Base-by-base conservation (phyloP, 495 filamentous ascomycete species). In the Corynascus novoguineensis region DNA sequence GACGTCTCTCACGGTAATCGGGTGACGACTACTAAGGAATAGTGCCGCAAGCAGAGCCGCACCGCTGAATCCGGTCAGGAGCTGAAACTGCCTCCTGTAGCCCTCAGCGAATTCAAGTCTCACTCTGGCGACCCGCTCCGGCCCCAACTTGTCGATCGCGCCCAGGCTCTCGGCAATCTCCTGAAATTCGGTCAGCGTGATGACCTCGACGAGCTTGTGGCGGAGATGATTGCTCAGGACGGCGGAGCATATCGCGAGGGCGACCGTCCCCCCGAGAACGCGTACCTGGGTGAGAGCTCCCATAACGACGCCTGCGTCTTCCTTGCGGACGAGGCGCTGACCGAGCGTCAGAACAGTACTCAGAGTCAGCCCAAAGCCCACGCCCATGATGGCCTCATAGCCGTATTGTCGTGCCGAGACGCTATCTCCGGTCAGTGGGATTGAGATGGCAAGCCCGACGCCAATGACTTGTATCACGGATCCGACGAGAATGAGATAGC, bases 261-360 rank as follows among this genome's bases (percentile, higher is more conserved):
- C 75, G 41, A 81, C 73, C 10, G 70, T 75, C 17, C 79, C 79
- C 10, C 79, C 77, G 1, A 81, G 70, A 17, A 80, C 73, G 4
- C 79, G 71, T 24, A 78, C 53, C 57, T 81, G 78, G 0, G 73
- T 77, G 7, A 78, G 50, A 6, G 71, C 69, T 3, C 76, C 75
- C 63, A 76, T 76, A 2, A 27, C 34, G 24, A 64, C 62, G 12
- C n/a, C n/a, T n/a, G n/a, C n/a, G n/a, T n/a, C n/a, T n/a, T n/a
- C n/a, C n/a, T n/a, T n/a, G n/a, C n/a, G n/a, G n/a, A n/a, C n/a
- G n/a, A n/a, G n/a, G n/a, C n/a, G n/a, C n/a, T n/a, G n/a, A n/a
- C n/a, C n/a, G 25, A 73, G 53, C 37, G 75, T 60, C 32, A 79
- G 54, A 9, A 75, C 27, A 3, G 74, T 73, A 6, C 70, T 73